Evolutionary conservation across 192 early-diverging fungal genomes (phyloP), one percentile per base, ranked within the genome.

Genomic region (Geosiphon pyriformis): DNA sequence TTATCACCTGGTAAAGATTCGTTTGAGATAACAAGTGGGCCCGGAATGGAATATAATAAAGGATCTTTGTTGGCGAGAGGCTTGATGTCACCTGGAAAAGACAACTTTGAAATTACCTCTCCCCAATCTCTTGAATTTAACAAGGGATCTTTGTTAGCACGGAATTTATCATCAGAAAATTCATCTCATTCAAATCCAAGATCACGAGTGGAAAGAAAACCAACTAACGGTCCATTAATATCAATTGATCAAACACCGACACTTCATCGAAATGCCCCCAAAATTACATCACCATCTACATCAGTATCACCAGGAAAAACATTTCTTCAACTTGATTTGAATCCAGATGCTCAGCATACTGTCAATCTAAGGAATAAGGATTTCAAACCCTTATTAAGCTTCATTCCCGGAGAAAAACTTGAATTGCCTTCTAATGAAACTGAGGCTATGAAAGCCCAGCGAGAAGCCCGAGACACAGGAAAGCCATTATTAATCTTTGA

Each of bases 1-100:
- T 32, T 18, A 30, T 50, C 48, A 0, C 15, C 61, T 4, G 27
- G 2, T 6, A 59, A n/a, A 30, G 29, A 30, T 34, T 4, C 6
- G 4, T 12, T 17, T 12, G 12, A 27, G 26, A 20, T 65, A 3
- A 42, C 48, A 12, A 33, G 52, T 26, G 31, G 34, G 22, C 6
- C 52, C 1, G 51, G 50, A 17, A 23, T 54, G 7, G 15, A 54
- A 27, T 65, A 31, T 53, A 52, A 65, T 54, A 65, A 65, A 65
- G 63, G 63, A 10, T 65, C 63, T 3, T 65, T 65, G 37, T 15
- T 65, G 18, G 52, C 30, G 1, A 55, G 53, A 26, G 2, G 22
- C 22, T 11, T 27, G 11, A 12, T 27, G 12, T 12, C 53, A 2
- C 53, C 53, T 12, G 37, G 37, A 15, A 55, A 55, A 26, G 53